Conservation (phyloP, 495 filamentous ascomycete genomes). For the Xylaria telfairii region DNA sequence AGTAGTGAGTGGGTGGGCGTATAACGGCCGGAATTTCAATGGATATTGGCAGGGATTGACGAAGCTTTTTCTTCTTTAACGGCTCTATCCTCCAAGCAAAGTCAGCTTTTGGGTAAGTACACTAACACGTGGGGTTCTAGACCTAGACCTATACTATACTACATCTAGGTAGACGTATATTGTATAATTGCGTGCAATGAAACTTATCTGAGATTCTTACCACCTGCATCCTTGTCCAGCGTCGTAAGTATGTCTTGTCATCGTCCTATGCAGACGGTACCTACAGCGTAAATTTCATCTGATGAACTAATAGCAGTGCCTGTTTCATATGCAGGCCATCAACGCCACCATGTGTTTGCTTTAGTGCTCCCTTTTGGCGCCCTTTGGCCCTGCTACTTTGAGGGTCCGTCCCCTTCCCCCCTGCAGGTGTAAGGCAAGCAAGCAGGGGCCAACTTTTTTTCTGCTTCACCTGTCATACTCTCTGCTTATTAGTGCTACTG, state of each 20-base stretch:
- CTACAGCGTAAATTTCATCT: neutral
- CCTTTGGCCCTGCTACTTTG: no score
- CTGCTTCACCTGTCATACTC: constrained; percentile 9
- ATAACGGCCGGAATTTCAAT: neutral
- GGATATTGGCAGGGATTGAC: neutral
- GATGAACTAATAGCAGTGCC: neutral
- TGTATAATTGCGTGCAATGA: neutral
- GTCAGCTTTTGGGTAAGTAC: neutral
- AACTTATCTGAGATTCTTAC: neutral
- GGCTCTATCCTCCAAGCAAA: neutral
- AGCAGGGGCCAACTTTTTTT: neutral
- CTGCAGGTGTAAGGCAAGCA: constrained; percentile 19
- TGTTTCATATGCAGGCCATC: constrained; percentile 20
- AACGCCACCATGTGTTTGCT: constrained; percentile 11
- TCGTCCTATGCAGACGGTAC: no score
- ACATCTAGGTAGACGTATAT: neutral
- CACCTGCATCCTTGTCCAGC: neutral
- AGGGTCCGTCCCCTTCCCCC: constrained; percentile 11
- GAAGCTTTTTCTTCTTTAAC: neutral
- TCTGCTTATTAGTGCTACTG: no score
- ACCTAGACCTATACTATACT: neutral
- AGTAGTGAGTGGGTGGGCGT: neutral
- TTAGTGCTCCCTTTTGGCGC: constrained; percentile 1
- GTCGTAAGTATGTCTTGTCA: neutral
- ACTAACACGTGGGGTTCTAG: neutral